phyloP scores from a whole-genome alignment of 208 protist genomes.

The Crithidia fasciculata region DNA sequence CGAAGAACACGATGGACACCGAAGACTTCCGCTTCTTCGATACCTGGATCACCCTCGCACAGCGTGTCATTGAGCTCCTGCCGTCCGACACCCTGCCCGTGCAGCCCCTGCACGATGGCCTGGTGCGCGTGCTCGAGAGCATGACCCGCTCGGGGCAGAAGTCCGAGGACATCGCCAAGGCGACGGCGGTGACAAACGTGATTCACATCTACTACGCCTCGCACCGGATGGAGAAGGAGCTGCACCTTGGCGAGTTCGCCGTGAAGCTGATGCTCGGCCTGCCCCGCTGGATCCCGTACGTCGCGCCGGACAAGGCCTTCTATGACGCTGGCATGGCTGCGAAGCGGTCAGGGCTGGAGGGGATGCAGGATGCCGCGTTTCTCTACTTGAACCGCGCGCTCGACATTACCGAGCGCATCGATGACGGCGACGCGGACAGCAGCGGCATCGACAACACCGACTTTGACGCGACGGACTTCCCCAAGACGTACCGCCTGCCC shows the following conservation, averaged over 20 bases:
- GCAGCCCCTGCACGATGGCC: conserved; percentile 52
- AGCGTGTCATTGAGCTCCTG: conserved; percentile 61
- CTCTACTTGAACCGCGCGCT: conserved; percentile 96
- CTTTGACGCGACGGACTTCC: conserved; percentile 91
- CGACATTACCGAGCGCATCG: conserved; percentile 94
- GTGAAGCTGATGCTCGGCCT: conserved; percentile 90
- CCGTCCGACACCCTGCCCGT: conserved; percentile 38
- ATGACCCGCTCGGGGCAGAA: conserved; percentile 86
- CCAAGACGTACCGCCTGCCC: conserved; percentile 83
- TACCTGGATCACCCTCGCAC: conserved; percentile 73
- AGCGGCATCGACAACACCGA: conserved; percentile 89
- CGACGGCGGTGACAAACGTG: conserved; percentile 68
- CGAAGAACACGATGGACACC: conserved; percentile 63
- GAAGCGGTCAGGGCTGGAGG: conserved; percentile 57
- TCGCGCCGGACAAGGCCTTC: conserved; percentile 96
- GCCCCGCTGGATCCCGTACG: conserved; percentile 89
- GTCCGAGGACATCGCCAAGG: conserved; percentile 75
- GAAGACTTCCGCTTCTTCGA: conserved; percentile 93
- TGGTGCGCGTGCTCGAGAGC: conserved; percentile 75
- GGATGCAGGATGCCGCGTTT: conserved; percentile 84
- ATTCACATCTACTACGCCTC: conserved; percentile 88
- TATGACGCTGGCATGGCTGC: conserved; percentile 95
- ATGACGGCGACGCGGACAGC: conserved; percentile 85
- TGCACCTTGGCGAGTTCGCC: conserved; percentile 73
- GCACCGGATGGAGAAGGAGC: conserved; percentile 61